Base-by-base conservation (phyloP, 2,329 filamentous ascomycete genomes). In the Ascochyta lentis region DNA sequence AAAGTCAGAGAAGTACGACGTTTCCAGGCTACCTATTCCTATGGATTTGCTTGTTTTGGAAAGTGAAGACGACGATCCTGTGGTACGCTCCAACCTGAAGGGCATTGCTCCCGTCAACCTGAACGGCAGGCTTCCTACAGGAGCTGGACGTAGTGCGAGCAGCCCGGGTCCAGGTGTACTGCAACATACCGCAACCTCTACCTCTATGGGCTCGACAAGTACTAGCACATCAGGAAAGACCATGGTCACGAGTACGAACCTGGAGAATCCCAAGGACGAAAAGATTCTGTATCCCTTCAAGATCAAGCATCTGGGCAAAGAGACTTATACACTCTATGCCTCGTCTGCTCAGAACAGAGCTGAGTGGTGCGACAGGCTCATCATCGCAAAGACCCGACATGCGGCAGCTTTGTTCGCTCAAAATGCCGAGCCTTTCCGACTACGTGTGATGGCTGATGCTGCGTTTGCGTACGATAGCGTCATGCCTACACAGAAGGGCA, bases 1-100 rank as follows among this genome's bases (percentile, higher is more conserved):
- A 49, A 95, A 89, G 77, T 92, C 91, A 66, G 87, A 89, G 68
- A 82, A 83, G 62, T 99, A 95, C 66, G 95, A 99, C 74, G 94
- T 99, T 29, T 97, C 93, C 0, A 93, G 96, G 75, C 83, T 96
- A 80, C 92, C 90, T 6, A 97, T 99, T 60, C 95, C 95, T 0
- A 99, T 99, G 94, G 93, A 96, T 66, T 82, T 99, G 2, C 81
- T 99, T 24, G 91, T 96, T 45, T 81, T 99, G 0, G 96, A 99
- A 76, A 96, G 91, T 73, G 89, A 91, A 64, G 91, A 94, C 63
- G 96, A 99, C 63, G 92, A 96, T 61, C 88, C 95, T 0, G 90
- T 98, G 6, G 85, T 93, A 52, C 96, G 95, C 73, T 88, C 85
- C 2, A 82, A 85, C 1, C 83, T 89, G 65, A 93, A 92, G 72